Percentiles rank a stretch among this genome's conserved stretches.
Evolutionary conservation across 2,329 filamentous ascomycete species (phyloP).

Genomic region (Diaporthe sp.): DNA sequence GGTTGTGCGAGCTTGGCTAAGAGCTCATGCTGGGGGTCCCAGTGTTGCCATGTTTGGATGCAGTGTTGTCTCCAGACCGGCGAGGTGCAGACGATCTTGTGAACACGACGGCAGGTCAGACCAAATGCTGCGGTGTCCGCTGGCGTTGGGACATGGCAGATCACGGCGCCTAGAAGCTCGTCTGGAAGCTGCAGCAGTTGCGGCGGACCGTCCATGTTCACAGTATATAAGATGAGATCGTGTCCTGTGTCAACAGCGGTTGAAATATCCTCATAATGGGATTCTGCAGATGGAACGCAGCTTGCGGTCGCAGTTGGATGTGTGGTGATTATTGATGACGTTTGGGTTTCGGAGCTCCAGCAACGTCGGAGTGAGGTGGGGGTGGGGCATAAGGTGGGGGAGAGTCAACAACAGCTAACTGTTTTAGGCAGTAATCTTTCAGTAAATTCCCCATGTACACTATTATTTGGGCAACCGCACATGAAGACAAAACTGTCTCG

Average conservation of each 20-base stretch:
- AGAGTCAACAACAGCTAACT: background rate
- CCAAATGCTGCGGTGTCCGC: conserved; percentile 57
- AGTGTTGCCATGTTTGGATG: conserved; percentile 63
- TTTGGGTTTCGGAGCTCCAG: background rate
- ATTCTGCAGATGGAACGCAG: too few species aligned
- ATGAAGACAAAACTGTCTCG: too few species aligned
- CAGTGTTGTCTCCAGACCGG: conserved; percentile 74
- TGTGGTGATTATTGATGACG: background rate
- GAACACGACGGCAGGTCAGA: conserved; percentile 62
- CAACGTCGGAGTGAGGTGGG: background rate
- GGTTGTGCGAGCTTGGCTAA: conserved; percentile 53
- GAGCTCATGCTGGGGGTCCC: conserved; percentile 63
- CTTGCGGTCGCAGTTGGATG: background rate
- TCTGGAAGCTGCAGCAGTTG: conserved; percentile 61
- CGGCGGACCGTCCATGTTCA: background rate
- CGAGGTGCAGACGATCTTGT: conserved; percentile 64
- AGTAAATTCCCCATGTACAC: background rate
- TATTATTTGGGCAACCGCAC: background rate
- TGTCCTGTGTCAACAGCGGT: background rate
- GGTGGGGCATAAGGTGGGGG: background rate
- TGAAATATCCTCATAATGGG: background rate
- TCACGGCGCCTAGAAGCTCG: conserved; percentile 72
- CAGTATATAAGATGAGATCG: background rate
- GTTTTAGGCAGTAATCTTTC: background rate
- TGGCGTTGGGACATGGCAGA: conserved; percentile 53